Base-by-base conservation (phyloP, 2,329 filamentous ascomycete species). In the Diaporthe sp. region DNA sequence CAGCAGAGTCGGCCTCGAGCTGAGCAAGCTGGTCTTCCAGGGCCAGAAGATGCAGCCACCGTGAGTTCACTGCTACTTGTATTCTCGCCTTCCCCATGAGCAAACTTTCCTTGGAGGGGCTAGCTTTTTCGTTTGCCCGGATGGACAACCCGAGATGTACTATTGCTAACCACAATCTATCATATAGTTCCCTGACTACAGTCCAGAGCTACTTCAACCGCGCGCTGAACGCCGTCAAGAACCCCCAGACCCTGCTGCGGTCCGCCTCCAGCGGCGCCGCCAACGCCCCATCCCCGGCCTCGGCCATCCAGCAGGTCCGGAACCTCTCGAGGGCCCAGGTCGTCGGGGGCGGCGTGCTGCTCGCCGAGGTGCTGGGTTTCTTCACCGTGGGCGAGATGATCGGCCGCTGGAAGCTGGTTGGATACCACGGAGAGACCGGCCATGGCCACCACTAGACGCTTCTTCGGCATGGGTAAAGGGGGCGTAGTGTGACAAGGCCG, bases 301-400 rank as follows among this genome's bases (percentile, higher is more conserved):
- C 79, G 50, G 71, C 83, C 74, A 59, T 83, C 70, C 80, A 85
- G 80, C 84, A 84, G 78, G 82, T 94, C 81, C 92, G 94, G 82
- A 94, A 92, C 86, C 80, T 97, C 80, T 93, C 91, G 84, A 88
- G 86, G 78, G 88, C 91, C 79, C 93, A 97, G 85, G 83, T 96
- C 79, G 89, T 90, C 72, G 86, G 93, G 71, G 93, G 90, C 75
- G 94, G 94, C 79, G 94, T 99, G 75, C 87, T 98, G 76, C 86
- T 89, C 63, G 96, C 96, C 73, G 96, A 99, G 87, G 90, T 95
- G 68, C 86, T 99, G 78, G 97, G 97, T 76, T 99, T 99, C 91
- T 99, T 98, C 90, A 97, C 96, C 76, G 91, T 98, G 72, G 97
- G 97, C 78, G 96, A 98, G 90, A 98, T 99, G 85, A 92, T 99